A percentile compares a stretch with the other conserved stretches of the same genome.
phyloP scores from a whole-genome alignment of 208 protist genomes.

The Trypanosoma cruzi region DNA sequence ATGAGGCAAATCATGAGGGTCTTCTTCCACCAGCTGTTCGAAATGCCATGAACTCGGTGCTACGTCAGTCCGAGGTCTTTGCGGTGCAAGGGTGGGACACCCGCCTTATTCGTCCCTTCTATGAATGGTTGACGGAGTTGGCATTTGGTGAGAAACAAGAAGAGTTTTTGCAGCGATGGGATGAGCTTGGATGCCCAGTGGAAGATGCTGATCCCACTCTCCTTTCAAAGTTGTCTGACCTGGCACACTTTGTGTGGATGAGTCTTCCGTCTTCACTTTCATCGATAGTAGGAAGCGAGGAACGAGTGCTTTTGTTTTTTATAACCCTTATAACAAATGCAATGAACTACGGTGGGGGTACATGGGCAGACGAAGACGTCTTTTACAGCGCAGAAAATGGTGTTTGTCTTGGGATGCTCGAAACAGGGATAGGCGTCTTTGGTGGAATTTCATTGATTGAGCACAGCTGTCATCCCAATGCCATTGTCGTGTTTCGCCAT shows the following conservation, averaged over 20 bases:
- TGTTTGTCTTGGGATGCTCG: conserved; percentile 1
- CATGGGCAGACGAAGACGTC: neutral
- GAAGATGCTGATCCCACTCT: conserved; percentile 15
- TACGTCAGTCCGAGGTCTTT: conserved; percentile 13
- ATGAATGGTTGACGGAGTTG: conserved; percentile 20
- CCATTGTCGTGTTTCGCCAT: conserved; percentile 19
- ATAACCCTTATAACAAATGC: conserved; percentile 23
- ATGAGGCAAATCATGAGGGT: neutral
- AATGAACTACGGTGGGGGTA: conserved; percentile 16
- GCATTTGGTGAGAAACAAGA: conserved; percentile 7
- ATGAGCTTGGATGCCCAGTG: conserved; percentile 22
- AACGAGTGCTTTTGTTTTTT: conserved; percentile 16
- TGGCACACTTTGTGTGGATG: conserved; percentile 21
- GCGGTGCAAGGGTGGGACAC: conserved; percentile 1
- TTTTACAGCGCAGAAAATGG: neutral
- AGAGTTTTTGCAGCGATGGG: conserved; percentile 14
- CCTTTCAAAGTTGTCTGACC: conserved; percentile 8
- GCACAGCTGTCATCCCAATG: conserved; percentile 29
- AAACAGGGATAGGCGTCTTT: conserved; percentile 15
- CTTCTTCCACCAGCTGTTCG: conserved; percentile 14
- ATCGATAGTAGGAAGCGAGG: conserved; percentile 11
- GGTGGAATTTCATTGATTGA: conserved; percentile 24
- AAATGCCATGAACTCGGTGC: conserved; percentile 1
- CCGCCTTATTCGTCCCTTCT: conserved; percentile 16
- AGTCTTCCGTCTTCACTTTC: conserved; percentile 15